Evolutionary conservation across 805 yeast genomes (phyloP).

Genomic region (Vanderwaltozyma polyspora): DNA sequence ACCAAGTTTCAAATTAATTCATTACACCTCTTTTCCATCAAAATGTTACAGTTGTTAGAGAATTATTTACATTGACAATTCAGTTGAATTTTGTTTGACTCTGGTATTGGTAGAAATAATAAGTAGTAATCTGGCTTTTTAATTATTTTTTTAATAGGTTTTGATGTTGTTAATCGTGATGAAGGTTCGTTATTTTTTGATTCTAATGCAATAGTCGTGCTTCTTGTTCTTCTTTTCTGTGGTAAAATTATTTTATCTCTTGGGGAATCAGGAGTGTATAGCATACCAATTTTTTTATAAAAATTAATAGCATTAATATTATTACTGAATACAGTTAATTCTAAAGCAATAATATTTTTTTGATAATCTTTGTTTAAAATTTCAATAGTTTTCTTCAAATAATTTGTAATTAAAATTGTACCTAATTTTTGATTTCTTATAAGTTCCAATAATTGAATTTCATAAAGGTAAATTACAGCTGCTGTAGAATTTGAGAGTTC

Average conservation of each 20-base stretch:
- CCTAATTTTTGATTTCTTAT: conserved; percentile 17
- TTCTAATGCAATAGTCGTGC: background rate
- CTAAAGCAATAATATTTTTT: conserved; percentile 11
- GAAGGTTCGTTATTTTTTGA: too few species aligned
- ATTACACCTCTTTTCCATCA: too few species aligned
- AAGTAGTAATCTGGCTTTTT: conserved; percentile 7
- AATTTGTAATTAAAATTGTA: conserved; percentile 4
- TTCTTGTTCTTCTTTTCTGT: conserved; percentile 4
- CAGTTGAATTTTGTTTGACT: too few species aligned
- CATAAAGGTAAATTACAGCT: conserved; percentile 23
- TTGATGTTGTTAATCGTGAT: too few species aligned
- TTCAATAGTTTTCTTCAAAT: background rate
- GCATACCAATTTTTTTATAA: conserved; percentile 14
- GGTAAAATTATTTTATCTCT: conserved; percentile 3
- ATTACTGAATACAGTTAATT: conserved; percentile 23
- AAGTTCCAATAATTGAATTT: conserved; percentile 16
- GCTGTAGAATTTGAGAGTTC: background rate
- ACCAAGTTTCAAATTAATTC: too few species aligned
- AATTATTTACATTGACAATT: too few species aligned
- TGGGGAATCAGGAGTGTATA: conserved; percentile 17
- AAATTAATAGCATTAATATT: conserved; percentile 16
- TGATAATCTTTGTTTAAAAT: background rate
- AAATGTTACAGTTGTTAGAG: too few species aligned
- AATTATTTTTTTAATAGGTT: background rate
- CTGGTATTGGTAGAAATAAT: conserved; percentile 4